Base-by-base conservation (phyloP, 78 protist genomes). In the Guillardia theta region DNA sequence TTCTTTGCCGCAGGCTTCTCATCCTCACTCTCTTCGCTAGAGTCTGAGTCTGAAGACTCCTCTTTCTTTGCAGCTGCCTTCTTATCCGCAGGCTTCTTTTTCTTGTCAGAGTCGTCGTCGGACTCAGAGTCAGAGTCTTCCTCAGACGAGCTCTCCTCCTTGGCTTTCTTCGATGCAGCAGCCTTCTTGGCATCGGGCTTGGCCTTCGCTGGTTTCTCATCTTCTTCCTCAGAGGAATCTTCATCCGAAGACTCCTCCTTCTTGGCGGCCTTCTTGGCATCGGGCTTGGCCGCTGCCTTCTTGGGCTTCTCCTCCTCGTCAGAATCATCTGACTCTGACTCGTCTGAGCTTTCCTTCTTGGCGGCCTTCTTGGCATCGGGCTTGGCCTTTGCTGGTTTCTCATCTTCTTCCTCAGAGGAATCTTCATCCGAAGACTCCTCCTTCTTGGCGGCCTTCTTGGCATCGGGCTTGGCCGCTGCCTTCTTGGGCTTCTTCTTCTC, bases 1-100 rank as follows among this genome's bases (percentile, higher is more conserved):
- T 78, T 44, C 24, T 78, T 70, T 70, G 83, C 88, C 3, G 88
- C 88, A 22, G 88, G 88, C 88, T 78, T 78, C 88, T 78, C 88
- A 6, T 78, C 88, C 50, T 78, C 88, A 44, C 83, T 70, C 41
- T 24, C 33, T 15, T 70, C 83, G 10, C 39, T 27, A 3, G 70
- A 58, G 4, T 70, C 78, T 15, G 21, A 36, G 83, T 70, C 83
- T 24, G 53, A 12, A 50, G 43, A 18, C 88, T 78, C 48, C 88
- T 78, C 88, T 50, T 78, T 44, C 88, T 78, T 44, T 5, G 47
- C 50, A 24, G 88, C 53, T 22, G 1, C 9, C 88, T 78, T 44
- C 48, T 19, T 30, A 4, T 18, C 43, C 10, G 19, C 88, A 18
- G 45, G 58, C 88, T 78, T 44, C 45, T 37, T 44, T 50, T 78